Base-by-base conservation (phyloP, 805 yeast genomes). In the Candida suzukii region DNA sequence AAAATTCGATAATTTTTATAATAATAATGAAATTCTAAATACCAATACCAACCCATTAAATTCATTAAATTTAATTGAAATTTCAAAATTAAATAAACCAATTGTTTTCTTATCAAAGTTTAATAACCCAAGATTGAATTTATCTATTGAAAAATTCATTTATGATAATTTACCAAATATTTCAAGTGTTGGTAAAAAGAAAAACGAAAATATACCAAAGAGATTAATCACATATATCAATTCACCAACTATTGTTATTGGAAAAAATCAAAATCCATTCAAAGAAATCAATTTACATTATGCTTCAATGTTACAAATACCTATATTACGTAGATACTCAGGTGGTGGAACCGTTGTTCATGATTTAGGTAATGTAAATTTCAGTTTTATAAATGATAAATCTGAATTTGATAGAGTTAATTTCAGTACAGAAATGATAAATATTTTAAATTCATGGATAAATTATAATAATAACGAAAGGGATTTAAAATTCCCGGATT, bases 331-430 rank as follows among this genome's bases (percentile, higher is more conserved):
- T 50, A 68, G 99, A 42, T 66, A 74, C 37, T 81, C 93, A 9
- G 99, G 99, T 0, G 99, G 99, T 2, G 99, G 99, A 0, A 79
- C 97, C 0, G 99, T 93, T 1, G 95, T 88, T 11, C 99, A 93
- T 58, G 99, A 91, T 60, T 48, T 70, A 5, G 96, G 97, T 0
- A 93, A 93, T 53, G 78, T 82, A 17, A 93, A 93, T 56, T 93
- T 82, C 60, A 81, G 95, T 4, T 88, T 76, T 52, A 78, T 91
- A 67, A 69, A 85, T 3, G 73, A 85, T 46, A 71, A 69, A 12
- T 46, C 49, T 11, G 71, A 71, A 2, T 93, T 93, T 56, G 68
- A 74, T 63, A 55, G 95, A 48, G 65, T 68, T 40, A 64, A 68
- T 48, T 77, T 80, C 64, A 17, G 25, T 73, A 76, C 44, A 9